These are phyloP conservation scores for Ogataea populi-albae DNA, from an alignment of 805 yeast species.

Conservation along the genomic window DNA sequence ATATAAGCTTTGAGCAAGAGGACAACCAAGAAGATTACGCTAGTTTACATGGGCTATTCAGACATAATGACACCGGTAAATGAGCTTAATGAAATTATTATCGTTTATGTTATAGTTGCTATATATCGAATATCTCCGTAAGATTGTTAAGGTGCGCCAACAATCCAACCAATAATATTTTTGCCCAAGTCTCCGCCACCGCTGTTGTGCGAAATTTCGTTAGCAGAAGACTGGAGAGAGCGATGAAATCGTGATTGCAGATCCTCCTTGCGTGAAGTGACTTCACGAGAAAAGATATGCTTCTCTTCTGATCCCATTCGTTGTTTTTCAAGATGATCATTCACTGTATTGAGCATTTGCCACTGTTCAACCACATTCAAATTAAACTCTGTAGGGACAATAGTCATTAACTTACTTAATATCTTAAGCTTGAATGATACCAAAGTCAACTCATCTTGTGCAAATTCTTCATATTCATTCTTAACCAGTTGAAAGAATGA, in stretches of 20 bases:
- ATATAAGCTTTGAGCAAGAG: too few species aligned
- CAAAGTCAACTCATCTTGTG: constrained; percentile 6
- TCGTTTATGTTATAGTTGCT: too few species aligned
- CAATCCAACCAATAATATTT: constrained; percentile 35
- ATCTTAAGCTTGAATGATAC: constrained; percentile 46
- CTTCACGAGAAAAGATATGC: neutral
- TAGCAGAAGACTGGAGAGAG: constrained; percentile 29
- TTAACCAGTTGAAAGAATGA: constrained; percentile 75
- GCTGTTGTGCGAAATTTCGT: constrained; percentile 19
- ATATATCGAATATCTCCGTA: too few species aligned
- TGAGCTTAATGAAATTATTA: too few species aligned
- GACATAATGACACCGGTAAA: too few species aligned
- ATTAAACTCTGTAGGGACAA: constrained; percentile 55
- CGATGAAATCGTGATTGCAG: constrained; percentile 28
- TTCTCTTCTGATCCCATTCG: neutral
- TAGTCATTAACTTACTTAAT: constrained; percentile 47
- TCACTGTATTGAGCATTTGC: constrained; percentile 42
- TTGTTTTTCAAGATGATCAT: constrained; percentile 27
- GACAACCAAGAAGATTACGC: constrained; percentile 3
- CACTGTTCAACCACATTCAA: constrained; percentile 60
- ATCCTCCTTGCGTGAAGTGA: constrained; percentile 10
- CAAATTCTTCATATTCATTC: constrained; percentile 26
- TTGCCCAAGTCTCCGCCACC: constrained; percentile 29
- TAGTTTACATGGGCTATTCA: too few species aligned
- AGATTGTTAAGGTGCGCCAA: constrained; percentile 28